These are phyloP conservation scores for Nemania diffusa DNA, from an alignment of 2,329 filamentous ascomycete species.

Conservation along the genomic window DNA sequence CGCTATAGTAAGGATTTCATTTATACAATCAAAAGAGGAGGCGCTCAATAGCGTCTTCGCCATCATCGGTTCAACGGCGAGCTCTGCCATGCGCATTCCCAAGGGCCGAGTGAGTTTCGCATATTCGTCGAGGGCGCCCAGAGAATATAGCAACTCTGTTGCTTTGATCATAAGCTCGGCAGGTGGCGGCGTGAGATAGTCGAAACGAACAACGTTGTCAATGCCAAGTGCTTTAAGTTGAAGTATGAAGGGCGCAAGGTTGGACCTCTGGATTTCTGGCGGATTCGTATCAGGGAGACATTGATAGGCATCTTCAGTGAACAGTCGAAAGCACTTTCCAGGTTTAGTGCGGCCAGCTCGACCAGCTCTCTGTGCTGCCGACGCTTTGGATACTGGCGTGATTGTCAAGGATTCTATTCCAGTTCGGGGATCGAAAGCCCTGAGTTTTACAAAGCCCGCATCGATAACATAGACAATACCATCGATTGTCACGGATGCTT, in stretches of 20 bases:
- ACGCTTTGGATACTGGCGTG: conserved; percentile 86
- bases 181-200: conserved; percentile 87
- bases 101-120: conserved; percentile 89
- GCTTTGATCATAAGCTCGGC: conserved; percentile 86
- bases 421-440: conserved; percentile 83
- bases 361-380: conserved; percentile 90
- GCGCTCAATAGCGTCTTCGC: conserved; percentile 85
- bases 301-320: conserved; percentile 79
- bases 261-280: conserved; percentile 92
- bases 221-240: conserved; percentile 96
- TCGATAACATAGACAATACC: conserved; percentile 93
- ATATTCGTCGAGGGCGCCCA: conserved; percentile 88
- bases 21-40: conserved; percentile 78
- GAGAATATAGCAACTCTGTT: conserved; percentile 85
- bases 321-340: conserved; percentile 94
- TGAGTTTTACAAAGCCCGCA: conserved; percentile 88
- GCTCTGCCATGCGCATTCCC: conserved; percentile 90
- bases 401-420: conserved; percentile 89
- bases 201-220: conserved; percentile 91
- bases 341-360: conserved; percentile 88
- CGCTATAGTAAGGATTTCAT: conserved; percentile 89
- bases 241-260: conserved; percentile 86
- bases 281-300: conserved; percentile 76
- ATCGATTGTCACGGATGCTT: conserved; percentile 94
- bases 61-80: conserved; percentile 96